These are phyloP conservation scores for Cercospora zeae-maydis DNA, from an alignment of 2,329 filamentous ascomycete genomes.

Conservation along the genomic window DNA sequence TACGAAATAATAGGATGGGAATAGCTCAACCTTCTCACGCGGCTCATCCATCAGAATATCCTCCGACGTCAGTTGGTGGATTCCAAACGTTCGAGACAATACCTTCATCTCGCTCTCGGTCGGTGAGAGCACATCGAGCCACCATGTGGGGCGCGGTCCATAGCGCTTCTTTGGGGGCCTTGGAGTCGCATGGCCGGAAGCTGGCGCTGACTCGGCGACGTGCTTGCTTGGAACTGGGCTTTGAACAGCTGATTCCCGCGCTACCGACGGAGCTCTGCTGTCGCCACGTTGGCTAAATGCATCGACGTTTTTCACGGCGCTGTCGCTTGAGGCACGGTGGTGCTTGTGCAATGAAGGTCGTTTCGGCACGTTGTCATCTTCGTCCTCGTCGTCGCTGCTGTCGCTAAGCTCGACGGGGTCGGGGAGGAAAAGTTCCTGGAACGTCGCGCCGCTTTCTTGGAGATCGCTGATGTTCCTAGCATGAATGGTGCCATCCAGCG, in stretches of 20 bases:
- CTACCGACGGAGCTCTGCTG: slow-evolving; percentile 9
- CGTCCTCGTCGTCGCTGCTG: slow-evolving; percentile 59
- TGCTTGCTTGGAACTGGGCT: slow-evolving; percentile 11
- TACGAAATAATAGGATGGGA: slow-evolving; percentile 97
- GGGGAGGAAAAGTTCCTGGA: slow-evolving; percentile 84
- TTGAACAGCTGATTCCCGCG: slow-evolving; percentile 9
- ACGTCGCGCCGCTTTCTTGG: slow-evolving; percentile 77
- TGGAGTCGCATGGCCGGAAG: slow-evolving; percentile 26
- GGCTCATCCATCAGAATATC: slow-evolving; percentile 97
- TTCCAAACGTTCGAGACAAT: slow-evolving; percentile 86
- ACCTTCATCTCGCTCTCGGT: slow-evolving; percentile 96
- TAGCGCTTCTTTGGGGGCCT: slow-evolving; percentile 41
- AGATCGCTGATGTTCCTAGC: slow-evolving; percentile 93
- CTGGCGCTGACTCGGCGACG: slow-evolving; percentile 18
- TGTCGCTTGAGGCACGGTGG: background rate
- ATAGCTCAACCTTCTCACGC: slow-evolving; percentile 95
- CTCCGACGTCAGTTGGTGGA: slow-evolving; percentile 91
- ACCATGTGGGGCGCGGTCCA: slow-evolving; percentile 89
- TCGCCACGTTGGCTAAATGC: slow-evolving; percentile 3
- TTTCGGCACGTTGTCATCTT: slow-evolving; percentile 37
- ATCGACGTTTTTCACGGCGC: slow-evolving; percentile 7
- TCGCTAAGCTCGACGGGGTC: slow-evolving; percentile 70
- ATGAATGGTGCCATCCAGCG: slow-evolving; percentile 92
- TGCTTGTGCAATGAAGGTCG: slow-evolving; percentile 18
- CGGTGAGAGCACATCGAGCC: slow-evolving; percentile 87